phyloP scores from a whole-genome alignment of 305 asterid genomes.

The Fraxinus sp. region DNA sequence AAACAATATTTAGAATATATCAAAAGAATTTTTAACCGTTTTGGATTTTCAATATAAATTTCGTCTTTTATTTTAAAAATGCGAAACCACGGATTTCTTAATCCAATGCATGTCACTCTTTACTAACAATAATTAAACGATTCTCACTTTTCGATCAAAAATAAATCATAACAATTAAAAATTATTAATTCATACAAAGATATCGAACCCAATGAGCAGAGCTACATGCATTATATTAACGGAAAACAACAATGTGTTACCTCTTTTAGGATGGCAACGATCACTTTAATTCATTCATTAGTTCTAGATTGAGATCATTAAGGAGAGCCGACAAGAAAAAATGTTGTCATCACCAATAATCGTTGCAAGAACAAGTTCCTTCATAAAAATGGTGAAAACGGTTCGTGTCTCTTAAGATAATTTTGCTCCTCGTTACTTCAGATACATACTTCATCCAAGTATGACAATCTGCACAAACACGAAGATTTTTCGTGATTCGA shows the following conservation, averaged over 20 bases:
- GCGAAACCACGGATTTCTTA: background rate
- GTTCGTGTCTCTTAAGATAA: slow-evolving; percentile 47
- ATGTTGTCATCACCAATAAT: slow-evolving; percentile 42
- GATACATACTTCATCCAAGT: slow-evolving; percentile 53
- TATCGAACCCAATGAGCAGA: background rate
- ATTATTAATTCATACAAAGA: background rate
- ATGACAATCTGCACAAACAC: slow-evolving; percentile 59
- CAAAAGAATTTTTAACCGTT: no score
- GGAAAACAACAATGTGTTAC: background rate
- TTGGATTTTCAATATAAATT: background rate
- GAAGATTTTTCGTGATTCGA: slow-evolving; percentile 52
- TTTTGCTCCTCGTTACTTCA: slow-evolving; percentile 30
- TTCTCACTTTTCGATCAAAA: background rate
- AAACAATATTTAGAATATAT: no score
- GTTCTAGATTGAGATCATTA: background rate
- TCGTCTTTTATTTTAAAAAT: background rate
- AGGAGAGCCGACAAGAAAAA: background rate
- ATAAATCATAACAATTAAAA: no score
- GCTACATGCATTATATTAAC: background rate
- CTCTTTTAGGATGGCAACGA: background rate
- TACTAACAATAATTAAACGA: background rate
- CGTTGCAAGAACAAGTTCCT: slow-evolving; percentile 53
- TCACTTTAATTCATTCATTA: background rate
- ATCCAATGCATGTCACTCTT: background rate
- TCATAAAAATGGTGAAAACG: slow-evolving; percentile 50